Base-by-base conservation (phyloP, 768 basidiomycete genomes). In the Termitomyces sp. region DNA sequence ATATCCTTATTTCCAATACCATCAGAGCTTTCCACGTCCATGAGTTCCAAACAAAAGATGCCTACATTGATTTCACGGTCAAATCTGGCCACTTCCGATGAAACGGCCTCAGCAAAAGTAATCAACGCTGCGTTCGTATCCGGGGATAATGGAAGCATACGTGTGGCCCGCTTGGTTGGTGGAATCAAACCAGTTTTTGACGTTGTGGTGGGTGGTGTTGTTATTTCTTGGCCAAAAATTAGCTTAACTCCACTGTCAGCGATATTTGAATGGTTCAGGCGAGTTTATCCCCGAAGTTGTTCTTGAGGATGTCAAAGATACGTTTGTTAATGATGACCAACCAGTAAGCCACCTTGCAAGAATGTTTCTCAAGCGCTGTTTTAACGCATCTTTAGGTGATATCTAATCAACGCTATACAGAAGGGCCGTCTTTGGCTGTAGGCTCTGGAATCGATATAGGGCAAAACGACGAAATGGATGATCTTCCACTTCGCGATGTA, bases 321-420 rank as follows among this genome's bases (percentile, higher is more conserved):
- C n/a, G 40, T 54, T 56, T 35, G 35, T 47, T 36, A 22, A 52
- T 18, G 58, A 60, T 13, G 36, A 22, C 13, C 58, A 56, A 35
- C 18, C 47, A 26, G 60, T 60, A 43, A 57, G 55, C 26, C 32
- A 24, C 33, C 11, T 2, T 40, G 1, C 11, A 20, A 28, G 6
- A n/a, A 30, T 10, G 16, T 41, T 18, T 36, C 18, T 32, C 20
- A 24, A 40, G 16, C 1, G 24, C 30, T 22, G 16, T 48, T 13
- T 30, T 20, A 11, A 38, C 16, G 14, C 38, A 16, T 51, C 46
- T 22, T n/a, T 59, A 81, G 84, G 68, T 71, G 47, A 68, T 74
- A 28, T 72, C 79, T 16, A 84, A 78, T 63, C 84, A 82, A 64
- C 85, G 91, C 41, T 93, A 93, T 67, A 72, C 74, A 48, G 91